phyloP scores from a whole-genome alignment of 345 rosid species.

The Noccaea bulbosa region DNA sequence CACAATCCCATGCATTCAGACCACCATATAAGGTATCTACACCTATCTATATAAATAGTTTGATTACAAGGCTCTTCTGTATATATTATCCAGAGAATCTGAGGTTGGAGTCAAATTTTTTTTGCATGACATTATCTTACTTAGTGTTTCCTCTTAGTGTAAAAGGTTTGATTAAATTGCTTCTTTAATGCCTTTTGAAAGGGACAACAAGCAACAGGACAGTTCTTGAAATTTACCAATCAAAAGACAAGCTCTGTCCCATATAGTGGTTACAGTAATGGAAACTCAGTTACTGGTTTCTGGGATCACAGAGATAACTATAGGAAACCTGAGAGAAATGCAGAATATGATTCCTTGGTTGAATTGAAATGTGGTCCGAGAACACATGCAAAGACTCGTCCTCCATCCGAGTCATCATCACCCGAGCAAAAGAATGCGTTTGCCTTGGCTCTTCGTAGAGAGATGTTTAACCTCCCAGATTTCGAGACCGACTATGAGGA shows the following conservation, averaged over 20 bases:
- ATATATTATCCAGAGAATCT: background rate
- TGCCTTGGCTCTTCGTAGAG: slow-evolving; percentile 45
- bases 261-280: slow-evolving; percentile 44
- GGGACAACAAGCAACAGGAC: slow-evolving; percentile 51
- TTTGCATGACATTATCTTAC: background rate
- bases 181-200: slow-evolving; percentile 41
- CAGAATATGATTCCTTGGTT: slow-evolving; percentile 50
- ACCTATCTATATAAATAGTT: background rate
- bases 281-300: slow-evolving; percentile 47
- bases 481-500: slow-evolving; percentile 55
- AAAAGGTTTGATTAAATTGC: slow-evolving; percentile 4
- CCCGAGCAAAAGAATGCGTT: slow-evolving; percentile 47
- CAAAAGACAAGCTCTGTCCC: slow-evolving; percentile 49
- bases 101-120: background rate
- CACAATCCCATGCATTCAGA: slow-evolving; percentile 43
- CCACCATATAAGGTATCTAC: slow-evolving; percentile 54
- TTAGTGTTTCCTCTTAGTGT: slow-evolving; percentile 1
- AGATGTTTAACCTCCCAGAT: slow-evolving; percentile 60
- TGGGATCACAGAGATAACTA: slow-evolving; percentile 56
- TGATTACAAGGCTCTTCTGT: background rate
- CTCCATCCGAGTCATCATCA: slow-evolving; percentile 48
- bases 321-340: slow-evolving; percentile 43
- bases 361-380: slow-evolving; percentile 80
- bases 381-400: slow-evolving; percentile 43
- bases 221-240: slow-evolving; percentile 43